Base-by-base conservation (phyloP, 768 basidiomycete species). In the Suillus subaureus region DNA sequence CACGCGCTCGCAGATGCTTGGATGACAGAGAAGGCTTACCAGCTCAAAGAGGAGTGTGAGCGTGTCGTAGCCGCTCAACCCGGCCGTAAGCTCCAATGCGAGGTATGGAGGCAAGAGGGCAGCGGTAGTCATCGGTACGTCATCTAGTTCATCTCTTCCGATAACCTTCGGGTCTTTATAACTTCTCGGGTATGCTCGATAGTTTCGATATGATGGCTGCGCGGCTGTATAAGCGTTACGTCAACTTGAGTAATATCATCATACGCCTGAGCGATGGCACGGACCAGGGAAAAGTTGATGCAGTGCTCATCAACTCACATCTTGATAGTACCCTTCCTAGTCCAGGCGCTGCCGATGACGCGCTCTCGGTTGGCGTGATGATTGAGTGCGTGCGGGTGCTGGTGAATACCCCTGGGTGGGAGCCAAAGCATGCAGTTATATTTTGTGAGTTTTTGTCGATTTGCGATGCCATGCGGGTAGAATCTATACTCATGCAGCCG, bases 191-290 rank as follows among this genome's bases (percentile, higher is more conserved):
- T 56, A 6, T 43, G 54, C 15, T 16, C n/a, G 18, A 2, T 66
- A 94, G 94, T 35, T 98, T 98, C 74, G 95, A 97, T 74, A 97
- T 99, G 84, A 92, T 96, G 91, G 82, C 81, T 70, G 84, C 90
- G 64, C 84, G 90, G 26, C 79, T 97, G 12, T 93, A 94, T 77
- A 96, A 96, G 74, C 89, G 88, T 31, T 97, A 97, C 67, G 87
- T 89, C 47, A 85, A 93, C 70, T 84, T 98, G n/a, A 87, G 88
- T 33, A 99, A 98, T 75, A 89, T 97, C 73, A 79, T 98, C 64
- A 82, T 98, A 2, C 93, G 94, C 42, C 82, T 99, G 31, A 94
- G 94, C 35, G 84, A 92, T 70, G 92, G 89, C 5, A 91, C 91
- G 9, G 78, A 81, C 4, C 81, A 81, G 43, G 87, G 88, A 18